Evolutionary conservation across 1,284 basidiomycete species (phyloP).

Genomic region (Peniophora sp.): DNA sequence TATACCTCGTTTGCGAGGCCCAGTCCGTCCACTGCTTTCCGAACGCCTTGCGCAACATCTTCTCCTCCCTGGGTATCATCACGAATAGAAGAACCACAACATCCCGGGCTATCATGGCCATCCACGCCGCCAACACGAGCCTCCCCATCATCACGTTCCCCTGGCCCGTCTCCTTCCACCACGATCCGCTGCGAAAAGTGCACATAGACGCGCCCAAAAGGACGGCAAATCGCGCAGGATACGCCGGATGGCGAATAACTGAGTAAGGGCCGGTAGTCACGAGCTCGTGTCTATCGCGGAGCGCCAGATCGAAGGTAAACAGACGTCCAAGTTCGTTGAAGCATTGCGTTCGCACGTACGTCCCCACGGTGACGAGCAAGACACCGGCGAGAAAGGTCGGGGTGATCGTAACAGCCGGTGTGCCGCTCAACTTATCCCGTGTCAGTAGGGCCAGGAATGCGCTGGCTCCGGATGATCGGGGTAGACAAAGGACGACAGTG

Average conservation of each 20-base stretch:
- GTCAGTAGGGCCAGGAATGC: neutral
- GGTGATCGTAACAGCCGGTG: slow-evolving; percentile 11
- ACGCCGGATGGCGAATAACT: slow-evolving; percentile 34
- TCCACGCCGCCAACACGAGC: slow-evolving; percentile 29
- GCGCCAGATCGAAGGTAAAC: slow-evolving; percentile 57
- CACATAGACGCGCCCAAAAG: slow-evolving; percentile 40
- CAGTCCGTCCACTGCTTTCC: slow-evolving; percentile 45
- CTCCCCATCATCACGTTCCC: slow-evolving; percentile 20
- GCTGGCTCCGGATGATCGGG: neutral
- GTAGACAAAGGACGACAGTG: neutral
- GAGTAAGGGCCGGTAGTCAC: slow-evolving; percentile 47
- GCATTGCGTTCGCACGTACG: slow-evolving; percentile 28
- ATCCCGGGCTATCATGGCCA: slow-evolving; percentile 43
- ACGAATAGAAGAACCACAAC: slow-evolving; percentile 36
- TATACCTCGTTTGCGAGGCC: slow-evolving; percentile 32
- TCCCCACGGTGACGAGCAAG: slow-evolving; percentile 37
- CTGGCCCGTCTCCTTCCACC: slow-evolving; percentile 43
- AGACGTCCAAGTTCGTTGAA: slow-evolving; percentile 37
- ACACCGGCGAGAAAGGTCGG: slow-evolving; percentile 43
- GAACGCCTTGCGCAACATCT: slow-evolving; percentile 41
- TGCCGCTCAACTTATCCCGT: neutral
- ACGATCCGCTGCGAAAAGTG: slow-evolving; percentile 45
- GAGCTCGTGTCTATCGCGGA: slow-evolving; percentile 45
- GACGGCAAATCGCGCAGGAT: slow-evolving; percentile 22
- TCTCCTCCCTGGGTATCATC: slow-evolving; percentile 45